Base-by-base conservation (phyloP, 345 rosid species). In the Lepidium africanum region DNA sequence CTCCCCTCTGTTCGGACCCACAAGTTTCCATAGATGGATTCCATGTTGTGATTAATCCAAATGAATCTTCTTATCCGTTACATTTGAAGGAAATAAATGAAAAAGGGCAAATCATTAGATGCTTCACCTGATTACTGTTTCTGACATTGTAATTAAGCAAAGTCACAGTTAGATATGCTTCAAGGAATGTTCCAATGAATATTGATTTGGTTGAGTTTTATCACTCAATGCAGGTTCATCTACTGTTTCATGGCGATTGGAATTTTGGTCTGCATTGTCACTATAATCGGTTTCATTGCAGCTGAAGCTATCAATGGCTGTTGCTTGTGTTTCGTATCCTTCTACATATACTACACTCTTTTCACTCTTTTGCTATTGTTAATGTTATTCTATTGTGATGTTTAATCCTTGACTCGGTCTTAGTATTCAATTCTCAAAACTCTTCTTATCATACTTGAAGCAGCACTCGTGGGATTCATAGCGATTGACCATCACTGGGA, bases 301-400 rank as follows among this genome's bases (percentile, higher is more conserved):
- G 97, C 97, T 71, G 97, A 89, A 80, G 79, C 92, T 41, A 81
- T 91, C 53, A 81, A 74, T 70, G 88, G 95, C 71, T 87, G 96
- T 68, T 90, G 96, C 86, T 83, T 94, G 45, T 94, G 99, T 82
- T 89, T 89, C 76, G 95, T 94, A 94, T 91, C 99, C 99, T 83
- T n/a, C 32, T 11, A 27, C 14, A 2, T 10, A 48, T 16, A 55
- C 27, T 42, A 21, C 3, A 16, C 12, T 2, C 10, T 10, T 35
- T 47, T 10, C 8, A 62, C 48, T 39, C 21, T 1, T 55, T 11
- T 52, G 37, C 5, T 45, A 59, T 11, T 50, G 19, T 47, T 16
- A 7, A 55, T 37, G 2, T 17, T 58, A n/a, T 21, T 55, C 49
- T 9, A 0, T 66, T 57, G 41, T 10, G 16, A 30, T 67, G 74